phyloP scores from a whole-genome alignment of 768 basidiomycete genomes.

The Termitomyces sp. region DNA sequence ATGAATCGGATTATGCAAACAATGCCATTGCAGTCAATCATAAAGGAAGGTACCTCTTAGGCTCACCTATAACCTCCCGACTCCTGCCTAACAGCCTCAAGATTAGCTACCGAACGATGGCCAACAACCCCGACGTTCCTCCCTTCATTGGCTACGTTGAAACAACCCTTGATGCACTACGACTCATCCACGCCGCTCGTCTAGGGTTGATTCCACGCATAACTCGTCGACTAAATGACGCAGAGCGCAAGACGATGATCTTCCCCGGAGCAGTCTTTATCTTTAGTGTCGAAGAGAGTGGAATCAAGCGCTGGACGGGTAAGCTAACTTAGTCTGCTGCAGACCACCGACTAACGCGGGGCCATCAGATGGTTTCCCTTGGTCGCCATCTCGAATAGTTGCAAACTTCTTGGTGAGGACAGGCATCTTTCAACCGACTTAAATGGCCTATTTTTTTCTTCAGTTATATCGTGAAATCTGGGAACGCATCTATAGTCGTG shows the following conservation, averaged over 20 bases:
- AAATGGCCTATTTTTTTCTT: neutral
- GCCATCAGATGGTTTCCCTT: slow-evolving; percentile 51
- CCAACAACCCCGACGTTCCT: slow-evolving; percentile 50
- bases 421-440: neutral
- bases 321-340: slow-evolving; percentile 13
- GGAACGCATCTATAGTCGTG: slow-evolving; percentile 57
- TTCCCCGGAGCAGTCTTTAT: slow-evolving; percentile 74
- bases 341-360: slow-evolving; percentile 14
- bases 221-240: slow-evolving; percentile 78
- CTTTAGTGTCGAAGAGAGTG: slow-evolving; percentile 85
- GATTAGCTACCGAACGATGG: slow-evolving; percentile 40
- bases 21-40: slow-evolving; percentile 31
- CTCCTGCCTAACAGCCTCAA: slow-evolving; percentile 55
- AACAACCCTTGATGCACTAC: slow-evolving; percentile 74
- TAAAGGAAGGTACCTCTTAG: slow-evolving; percentile 41
- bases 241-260: slow-evolving; percentile 66
- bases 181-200: slow-evolving; percentile 78
- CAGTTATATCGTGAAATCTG: slow-evolving; percentile 83
- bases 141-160: slow-evolving; percentile 80
- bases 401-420: slow-evolving; percentile 73
- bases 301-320: slow-evolving; percentile 87
- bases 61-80: slow-evolving; percentile 35
- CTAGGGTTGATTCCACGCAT: slow-evolving; percentile 78
- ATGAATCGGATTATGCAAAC: slow-evolving; percentile 33
- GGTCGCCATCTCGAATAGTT: slow-evolving; percentile 82